Evolutionary conservation across 345 rosid genomes (phyloP), one percentile per base, ranked within the genome.

Genomic region (Passiflora organensis): DNA sequence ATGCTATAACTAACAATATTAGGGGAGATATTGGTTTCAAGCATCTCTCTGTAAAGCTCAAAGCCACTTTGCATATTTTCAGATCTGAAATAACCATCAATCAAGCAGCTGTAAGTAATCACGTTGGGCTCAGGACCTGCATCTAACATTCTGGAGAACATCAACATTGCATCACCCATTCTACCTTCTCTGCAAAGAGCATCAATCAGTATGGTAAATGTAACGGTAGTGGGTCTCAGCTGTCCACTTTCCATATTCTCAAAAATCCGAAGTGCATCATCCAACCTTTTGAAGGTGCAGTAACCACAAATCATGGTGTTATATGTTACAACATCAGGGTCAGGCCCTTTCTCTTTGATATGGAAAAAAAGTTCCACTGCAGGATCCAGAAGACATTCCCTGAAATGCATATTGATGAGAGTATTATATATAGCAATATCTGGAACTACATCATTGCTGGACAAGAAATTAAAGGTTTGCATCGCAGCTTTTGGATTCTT

Each of bases 241-340:
- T 32, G 34, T 23, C 63, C 61, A 49, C 13, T n/a, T 51, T 43
- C 61, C 42, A 78, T 61, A 69, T 65, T 59, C 59, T 68, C 71
- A 23, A 75, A 75, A 16, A 70, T 61, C 55, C 34, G 61, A 47
- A 36, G 28, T 3, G 86, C 86, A 16, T 78, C 72, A 23, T 75
- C 79, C 17, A 78, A 53, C 74, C 58, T 71, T 59, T 39, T 47
- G 8, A 55, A 38, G 11, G 70, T 67, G 64, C 81, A 78, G 51
- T 60, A 76, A 56, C 83, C 80, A 56, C 79, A 70, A 41, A 76
- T 60, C 81, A 81, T 38, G 0, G 81, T 76, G 64, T 81, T 81
- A 65, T 73, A 78, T 6, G 86, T 78, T 43, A 78, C 47, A 22
- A 73, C 52, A 68, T 78, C 86, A 44, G 76, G 86, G 39, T 75